Evolutionary conservation across 805 yeast genomes (phyloP), one percentile per base, ranked within the genome.

Genomic region (Alloascoidea hylecoeti): DNA sequence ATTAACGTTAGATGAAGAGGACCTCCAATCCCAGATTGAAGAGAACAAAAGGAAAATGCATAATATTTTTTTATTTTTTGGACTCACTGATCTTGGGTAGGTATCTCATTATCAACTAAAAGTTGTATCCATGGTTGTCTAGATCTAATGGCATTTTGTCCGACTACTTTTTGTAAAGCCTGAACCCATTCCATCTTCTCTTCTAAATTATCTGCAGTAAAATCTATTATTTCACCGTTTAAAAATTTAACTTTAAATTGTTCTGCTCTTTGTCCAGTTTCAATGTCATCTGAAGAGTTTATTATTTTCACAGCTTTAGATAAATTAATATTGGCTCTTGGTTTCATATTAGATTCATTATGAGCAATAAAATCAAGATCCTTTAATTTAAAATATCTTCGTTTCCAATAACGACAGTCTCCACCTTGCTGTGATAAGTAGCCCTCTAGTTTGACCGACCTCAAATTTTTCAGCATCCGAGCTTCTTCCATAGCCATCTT

Each of bases 201-300:
- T 14, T 55, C 62, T 35, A 61, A 64, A 35, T 76, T 72, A 39
- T 84, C 92, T 14, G 95, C 89, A n/a, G 82, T 83, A 55, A 89
- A 83, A 45, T 76, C 83, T 38, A 88, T 80, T 3, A 72, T 62
- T 55, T 88, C 96, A 3, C 84, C 88, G 51, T 88, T 81, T 33
- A 72, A 68, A 56, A 88, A 88, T 43, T 64, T 60, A 36, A 88
- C 57, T 49, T 78, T 78, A 65, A 88, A 84, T 6, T 86, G 75
- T 43, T 82, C 79, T 42, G 79, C 74, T 49, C 82, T 94, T 47
- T 88, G 79, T 50, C 81, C 72, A 49, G 78, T 70, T 57, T 92
- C 65, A 43, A 48, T 51, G 16, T 49, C 30, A 23, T 23, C 30
- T 23, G 30, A n/a, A 23, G 30, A 9, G n/a, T 58, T 66, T 18